Evolutionary conservation across 257 asterid species (phyloP).

Genomic region (Verbascum thapsus): DNA sequence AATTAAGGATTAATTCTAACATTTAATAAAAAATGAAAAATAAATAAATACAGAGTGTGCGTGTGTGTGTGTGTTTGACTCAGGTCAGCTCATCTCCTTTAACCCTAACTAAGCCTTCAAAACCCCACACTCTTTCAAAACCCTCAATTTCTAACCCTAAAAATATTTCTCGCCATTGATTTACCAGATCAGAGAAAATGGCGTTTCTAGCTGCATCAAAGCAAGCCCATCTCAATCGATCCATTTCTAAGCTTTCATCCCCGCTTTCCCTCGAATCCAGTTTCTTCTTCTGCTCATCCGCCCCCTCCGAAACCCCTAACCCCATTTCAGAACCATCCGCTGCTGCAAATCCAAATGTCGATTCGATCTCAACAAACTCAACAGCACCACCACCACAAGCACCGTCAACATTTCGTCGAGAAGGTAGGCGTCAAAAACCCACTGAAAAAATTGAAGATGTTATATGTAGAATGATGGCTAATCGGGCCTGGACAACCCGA

Average conservation of each 20-base stretch:
- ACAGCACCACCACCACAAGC: not conserved
- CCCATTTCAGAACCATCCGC: slow-evolving; percentile 14
- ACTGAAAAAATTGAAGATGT: slow-evolving; percentile 66
- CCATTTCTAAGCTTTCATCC: slow-evolving; percentile 39
- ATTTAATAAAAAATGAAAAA: too few relatives aligned
- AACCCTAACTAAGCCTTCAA: slow-evolving; percentile 24
- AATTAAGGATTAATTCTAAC: too few relatives aligned
- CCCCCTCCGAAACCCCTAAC: slow-evolving; percentile 28
- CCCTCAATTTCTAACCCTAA: not conserved
- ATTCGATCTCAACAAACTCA: slow-evolving; percentile 22
- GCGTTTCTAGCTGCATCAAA: slow-evolving; percentile 48
- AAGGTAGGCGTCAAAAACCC: slow-evolving; percentile 41
- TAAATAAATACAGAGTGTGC: too few relatives aligned
- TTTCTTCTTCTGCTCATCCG: slow-evolving; percentile 47
- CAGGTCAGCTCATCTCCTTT: not conserved
- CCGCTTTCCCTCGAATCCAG: slow-evolving; percentile 46
- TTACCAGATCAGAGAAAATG: slow-evolving; percentile 38
- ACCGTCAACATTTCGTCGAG: slow-evolving; percentile 30
- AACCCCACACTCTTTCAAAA: slow-evolving; percentile 25
- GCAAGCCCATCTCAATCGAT: slow-evolving; percentile 37
- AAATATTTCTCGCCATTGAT: not conserved
- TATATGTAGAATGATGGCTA: slow-evolving; percentile 85
- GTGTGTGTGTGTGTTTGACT: not conserved
- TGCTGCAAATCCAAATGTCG: slow-evolving; percentile 25
- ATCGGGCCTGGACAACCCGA: slow-evolving; percentile 90